These are phyloP conservation scores for Detonula confervacea DNA, from an alignment of 352 stramenopile species.

Conservation along the genomic window DNA sequence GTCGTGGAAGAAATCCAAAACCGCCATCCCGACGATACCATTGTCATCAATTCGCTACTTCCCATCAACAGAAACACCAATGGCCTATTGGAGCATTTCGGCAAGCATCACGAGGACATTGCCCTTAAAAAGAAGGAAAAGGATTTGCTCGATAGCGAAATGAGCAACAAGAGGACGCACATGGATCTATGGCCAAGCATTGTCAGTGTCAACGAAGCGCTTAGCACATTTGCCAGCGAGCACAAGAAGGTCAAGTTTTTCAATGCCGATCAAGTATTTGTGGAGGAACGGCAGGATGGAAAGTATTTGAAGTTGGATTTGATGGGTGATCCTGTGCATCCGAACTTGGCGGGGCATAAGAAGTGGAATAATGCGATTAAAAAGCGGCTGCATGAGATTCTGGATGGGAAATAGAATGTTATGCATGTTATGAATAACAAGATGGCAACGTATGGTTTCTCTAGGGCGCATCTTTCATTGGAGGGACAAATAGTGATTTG, in stretches of 20 bases:
- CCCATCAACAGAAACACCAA: constrained; percentile 46
- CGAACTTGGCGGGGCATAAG: constrained; percentile 56
- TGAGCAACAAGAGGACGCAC: constrained; percentile 41
- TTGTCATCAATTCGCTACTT: constrained; percentile 76
- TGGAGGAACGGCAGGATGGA: constrained; percentile 51
- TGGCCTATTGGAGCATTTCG: constrained; percentile 51
- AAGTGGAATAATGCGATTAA: constrained; percentile 59
- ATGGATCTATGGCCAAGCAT: constrained; percentile 68
- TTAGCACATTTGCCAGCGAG: constrained; percentile 67
- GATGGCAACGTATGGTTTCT: not conserved
- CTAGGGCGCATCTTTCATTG: not conserved
- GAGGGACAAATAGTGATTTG: too few species aligned
- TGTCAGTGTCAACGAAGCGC: constrained; percentile 62
- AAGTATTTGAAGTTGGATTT: constrained; percentile 62
- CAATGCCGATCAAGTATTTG: constrained; percentile 65
- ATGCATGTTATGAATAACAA: not conserved
- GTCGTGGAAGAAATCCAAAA: constrained; percentile 67
- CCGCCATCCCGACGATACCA: constrained; percentile 40
- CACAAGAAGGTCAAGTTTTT: constrained; percentile 72
- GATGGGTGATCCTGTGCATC: constrained; percentile 58
- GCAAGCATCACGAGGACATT: constrained; percentile 37
- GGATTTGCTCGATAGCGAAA: constrained; percentile 30
- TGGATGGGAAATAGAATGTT: constrained; percentile 31
- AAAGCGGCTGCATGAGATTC: constrained; percentile 52
- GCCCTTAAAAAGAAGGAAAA: constrained; percentile 49